These are phyloP conservation scores for Penicillium olsonii DNA, from an alignment of 2,329 filamentous ascomycete species.

Conservation along the genomic window DNA sequence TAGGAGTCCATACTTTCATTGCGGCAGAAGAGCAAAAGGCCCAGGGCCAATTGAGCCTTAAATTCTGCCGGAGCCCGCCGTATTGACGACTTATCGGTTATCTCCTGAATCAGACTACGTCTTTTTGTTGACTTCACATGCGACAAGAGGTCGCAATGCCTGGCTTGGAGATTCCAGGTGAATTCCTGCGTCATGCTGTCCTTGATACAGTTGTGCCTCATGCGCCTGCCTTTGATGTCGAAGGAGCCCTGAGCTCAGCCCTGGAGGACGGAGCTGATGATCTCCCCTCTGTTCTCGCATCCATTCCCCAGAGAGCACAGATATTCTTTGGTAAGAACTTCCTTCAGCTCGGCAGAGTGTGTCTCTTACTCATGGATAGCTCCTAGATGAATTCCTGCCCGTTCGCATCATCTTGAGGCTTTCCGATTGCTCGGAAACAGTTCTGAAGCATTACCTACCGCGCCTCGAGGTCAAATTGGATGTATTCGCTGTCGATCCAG, in stretches of 20 bases:
- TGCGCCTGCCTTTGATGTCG: conserved; percentile 41
- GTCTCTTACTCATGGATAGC: conserved; percentile 53
- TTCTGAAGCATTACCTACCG: conserved; percentile 51
- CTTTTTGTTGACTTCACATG: conserved; percentile 22
- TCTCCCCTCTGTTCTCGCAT: conserved; percentile 47
- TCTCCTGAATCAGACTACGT: conserved; percentile 17
- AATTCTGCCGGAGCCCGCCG: too few species aligned
- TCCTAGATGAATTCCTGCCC: conserved; percentile 56
- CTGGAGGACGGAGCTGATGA: conserved; percentile 48
- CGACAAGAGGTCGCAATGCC: conserved; percentile 34
- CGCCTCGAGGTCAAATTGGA: conserved; percentile 55
- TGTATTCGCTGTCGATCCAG: conserved; percentile 46
- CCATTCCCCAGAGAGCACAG: conserved; percentile 52
- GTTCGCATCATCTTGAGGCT: conserved; percentile 55
- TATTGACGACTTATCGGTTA: conserved; percentile 16
- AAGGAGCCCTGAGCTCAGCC: conserved; percentile 45
- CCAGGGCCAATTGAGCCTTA: too few species aligned
- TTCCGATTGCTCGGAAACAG: conserved; percentile 50
- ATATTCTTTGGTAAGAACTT: conserved; percentile 52
- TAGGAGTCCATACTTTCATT: too few species aligned
- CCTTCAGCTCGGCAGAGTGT: conserved; percentile 15
- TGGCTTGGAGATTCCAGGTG: conserved; percentile 38
- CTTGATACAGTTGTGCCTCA: conserved; percentile 49
- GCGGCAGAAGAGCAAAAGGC: too few species aligned
- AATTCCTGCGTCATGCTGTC: conserved; percentile 45